phyloP scores from a whole-genome alignment of 1,284 basidiomycete species.

The Entoloma clypeatum region DNA sequence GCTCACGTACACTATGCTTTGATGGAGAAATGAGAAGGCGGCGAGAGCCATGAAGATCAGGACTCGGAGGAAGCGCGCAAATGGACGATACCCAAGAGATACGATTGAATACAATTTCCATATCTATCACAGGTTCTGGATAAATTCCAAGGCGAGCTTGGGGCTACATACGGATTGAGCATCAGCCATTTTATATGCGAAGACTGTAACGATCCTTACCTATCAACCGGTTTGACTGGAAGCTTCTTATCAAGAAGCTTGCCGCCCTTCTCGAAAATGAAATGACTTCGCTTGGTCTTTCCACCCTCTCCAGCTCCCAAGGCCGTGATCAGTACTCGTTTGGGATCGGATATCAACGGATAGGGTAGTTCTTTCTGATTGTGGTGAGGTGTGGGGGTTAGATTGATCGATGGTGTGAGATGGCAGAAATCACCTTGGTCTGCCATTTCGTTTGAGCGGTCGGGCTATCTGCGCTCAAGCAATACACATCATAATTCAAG shows the following conservation, averaged over 20 bases:
- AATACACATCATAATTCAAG: constrained; percentile 75
- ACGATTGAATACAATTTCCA: too few species aligned
- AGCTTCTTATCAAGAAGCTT: constrained; percentile 79
- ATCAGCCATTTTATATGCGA: not conserved
- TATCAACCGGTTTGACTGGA: constrained; percentile 81
- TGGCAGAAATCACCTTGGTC: constrained; percentile 53
- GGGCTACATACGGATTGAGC: constrained; percentile 24
- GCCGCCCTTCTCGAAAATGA: constrained; percentile 86
- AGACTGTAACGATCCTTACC: constrained; percentile 38
- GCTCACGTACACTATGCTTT: too few species aligned
- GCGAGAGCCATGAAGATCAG: too few species aligned
- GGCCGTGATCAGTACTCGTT: constrained; percentile 72
- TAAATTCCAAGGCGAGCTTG: constrained; percentile 38
- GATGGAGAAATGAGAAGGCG: too few species aligned
- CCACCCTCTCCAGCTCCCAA: constrained; percentile 81
- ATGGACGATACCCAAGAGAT: too few species aligned
- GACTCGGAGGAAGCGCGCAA: too few species aligned
- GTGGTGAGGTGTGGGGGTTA: constrained; percentile 1
- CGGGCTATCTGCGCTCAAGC: constrained; percentile 82
- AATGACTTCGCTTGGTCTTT: constrained; percentile 85
- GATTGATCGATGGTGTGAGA: constrained; percentile 2
- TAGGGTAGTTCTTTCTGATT: constrained; percentile 80
- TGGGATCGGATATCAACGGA: constrained; percentile 83
- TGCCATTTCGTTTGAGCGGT: constrained; percentile 81
- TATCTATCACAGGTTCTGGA: constrained; percentile 29